These are phyloP conservation scores for Ceratocystis papillata DNA, from an alignment of 2,329 filamentous ascomycete genomes.

Conservation along the genomic window DNA sequence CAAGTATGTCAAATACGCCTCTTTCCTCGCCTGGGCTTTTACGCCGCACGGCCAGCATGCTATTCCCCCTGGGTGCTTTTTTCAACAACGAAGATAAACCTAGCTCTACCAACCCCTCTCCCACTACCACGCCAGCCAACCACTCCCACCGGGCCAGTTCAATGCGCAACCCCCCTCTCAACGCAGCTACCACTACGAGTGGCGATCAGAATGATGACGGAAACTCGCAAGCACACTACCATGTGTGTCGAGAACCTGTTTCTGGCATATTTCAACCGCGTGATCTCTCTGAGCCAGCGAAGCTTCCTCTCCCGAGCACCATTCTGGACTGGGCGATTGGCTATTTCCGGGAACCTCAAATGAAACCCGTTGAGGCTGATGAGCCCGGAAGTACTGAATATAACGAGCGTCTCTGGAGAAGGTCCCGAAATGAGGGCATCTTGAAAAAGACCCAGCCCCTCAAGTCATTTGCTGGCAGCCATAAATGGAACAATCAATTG, in stretches of 20 bases:
- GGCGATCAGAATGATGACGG: conserved; percentile 65
- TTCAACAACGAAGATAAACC: conserved; percentile 41
- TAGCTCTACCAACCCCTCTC: conserved; percentile 30
- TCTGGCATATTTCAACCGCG: conserved; percentile 62
- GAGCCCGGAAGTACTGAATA: conserved; percentile 95
- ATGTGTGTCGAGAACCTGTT: conserved; percentile 65
- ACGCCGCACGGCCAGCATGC: conserved; percentile 52
- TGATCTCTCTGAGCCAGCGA: conserved; percentile 46
- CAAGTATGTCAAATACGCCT: conserved; percentile 31
- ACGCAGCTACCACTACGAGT: conserved; percentile 36
- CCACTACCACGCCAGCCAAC: conserved; percentile 24
- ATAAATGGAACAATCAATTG: conserved; percentile 74
- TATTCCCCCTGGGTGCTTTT: conserved; percentile 46
- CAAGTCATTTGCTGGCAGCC: conserved; percentile 74
- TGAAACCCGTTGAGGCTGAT: conserved; percentile 91
- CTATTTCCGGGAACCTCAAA: conserved; percentile 96
- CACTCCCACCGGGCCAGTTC: conserved; percentile 30
- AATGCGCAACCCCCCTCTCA: conserved; percentile 20
- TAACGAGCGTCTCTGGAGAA: conserved; percentile 85
- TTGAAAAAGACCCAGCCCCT: conserved; percentile 86
- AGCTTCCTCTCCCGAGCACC: conserved; percentile 65
- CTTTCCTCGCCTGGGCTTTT: conserved; percentile 48
- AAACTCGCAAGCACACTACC: conserved; percentile 57
- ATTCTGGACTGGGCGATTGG: conserved; percentile 95
- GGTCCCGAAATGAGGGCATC: conserved; percentile 85